phyloP scores from a whole-genome alignment of 345 rosid species.

The Crucihimalaya himalaica region DNA sequence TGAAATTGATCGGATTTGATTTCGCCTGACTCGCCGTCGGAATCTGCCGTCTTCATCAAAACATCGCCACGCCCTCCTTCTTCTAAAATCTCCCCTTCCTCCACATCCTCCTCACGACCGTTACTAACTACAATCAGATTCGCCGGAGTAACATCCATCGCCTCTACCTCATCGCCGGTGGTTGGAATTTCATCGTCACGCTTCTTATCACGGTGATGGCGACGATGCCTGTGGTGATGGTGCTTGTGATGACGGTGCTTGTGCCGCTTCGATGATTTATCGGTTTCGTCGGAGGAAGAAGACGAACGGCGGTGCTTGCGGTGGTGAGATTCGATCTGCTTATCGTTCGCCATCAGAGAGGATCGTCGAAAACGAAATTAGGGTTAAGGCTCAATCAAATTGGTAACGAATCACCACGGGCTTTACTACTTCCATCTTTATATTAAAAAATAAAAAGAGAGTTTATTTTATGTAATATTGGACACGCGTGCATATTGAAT shows the following conservation, averaged over 20 bases:
- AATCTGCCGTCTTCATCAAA: constrained; percentile 24
- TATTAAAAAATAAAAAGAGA: neutral
- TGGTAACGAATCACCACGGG: neutral
- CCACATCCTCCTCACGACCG: constrained; percentile 68
- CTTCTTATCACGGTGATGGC: constrained; percentile 66
- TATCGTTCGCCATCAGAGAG: constrained; percentile 52
- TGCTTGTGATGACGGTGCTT: constrained; percentile 74
- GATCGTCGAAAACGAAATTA: constrained; percentile 37
- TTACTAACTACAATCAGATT: constrained; percentile 29
- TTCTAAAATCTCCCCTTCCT: constrained; percentile 98
- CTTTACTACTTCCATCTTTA: neutral
- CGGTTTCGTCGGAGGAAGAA: constrained; percentile 49
- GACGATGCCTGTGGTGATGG: constrained; percentile 49
- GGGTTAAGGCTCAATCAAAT: constrained; percentile 45
- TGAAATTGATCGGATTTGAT: constrained; percentile 41
- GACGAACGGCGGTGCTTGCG: constrained; percentile 71
- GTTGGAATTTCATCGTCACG: constrained; percentile 49
- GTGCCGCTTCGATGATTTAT: constrained; percentile 70
- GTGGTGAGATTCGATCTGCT: constrained; percentile 53
- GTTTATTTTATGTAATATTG: neutral
- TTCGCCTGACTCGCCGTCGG: constrained; percentile 43
- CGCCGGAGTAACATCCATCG: constrained; percentile 25
- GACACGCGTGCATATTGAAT: neutral
- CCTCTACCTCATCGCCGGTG: constrained; percentile 37
- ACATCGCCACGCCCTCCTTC: constrained; percentile 46